These are phyloP conservation scores for Penicillium alfredii DNA, from an alignment of 495 filamentous ascomycete genomes.

Conservation along the genomic window DNA sequence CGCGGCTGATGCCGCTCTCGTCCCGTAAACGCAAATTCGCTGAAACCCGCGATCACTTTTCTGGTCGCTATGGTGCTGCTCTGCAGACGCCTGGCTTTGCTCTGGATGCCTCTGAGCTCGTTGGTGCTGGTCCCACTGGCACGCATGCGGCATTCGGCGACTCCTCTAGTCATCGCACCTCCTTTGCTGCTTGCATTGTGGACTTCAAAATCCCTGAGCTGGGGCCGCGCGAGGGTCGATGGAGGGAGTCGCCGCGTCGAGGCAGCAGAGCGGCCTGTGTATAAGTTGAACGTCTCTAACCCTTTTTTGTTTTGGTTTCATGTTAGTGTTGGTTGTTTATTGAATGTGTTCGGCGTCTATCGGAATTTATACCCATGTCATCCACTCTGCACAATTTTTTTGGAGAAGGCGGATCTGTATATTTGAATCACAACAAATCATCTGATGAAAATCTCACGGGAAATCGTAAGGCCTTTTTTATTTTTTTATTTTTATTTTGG, in stretches of 20 bases:
- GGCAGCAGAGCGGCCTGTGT: no score
- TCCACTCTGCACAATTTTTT: no score
- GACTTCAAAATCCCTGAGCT: conserved; percentile 38
- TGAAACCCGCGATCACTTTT: conserved; percentile 18
- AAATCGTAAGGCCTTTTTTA: no score
- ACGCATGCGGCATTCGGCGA: conserved; percentile 1
- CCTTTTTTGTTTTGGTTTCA: neutral
- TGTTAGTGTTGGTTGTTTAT: no score
- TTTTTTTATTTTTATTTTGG: no score
- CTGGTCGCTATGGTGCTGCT: conserved; percentile 19
- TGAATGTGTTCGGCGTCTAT: no score
- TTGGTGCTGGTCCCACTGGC: conserved; percentile 2
- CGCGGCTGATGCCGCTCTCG: conserved; percentile 1
- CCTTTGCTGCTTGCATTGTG: conserved; percentile 38
- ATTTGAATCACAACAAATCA: neutral
- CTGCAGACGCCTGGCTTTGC: conserved; percentile 11
- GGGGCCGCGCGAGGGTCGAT: conserved; percentile 17
- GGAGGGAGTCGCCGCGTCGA: no score
- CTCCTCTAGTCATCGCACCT: conserved; percentile 17
- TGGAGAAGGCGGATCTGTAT: no score
- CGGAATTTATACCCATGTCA: no score
- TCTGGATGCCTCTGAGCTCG: conserved; percentile 8
- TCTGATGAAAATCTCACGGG: no score
- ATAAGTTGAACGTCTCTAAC: no score
- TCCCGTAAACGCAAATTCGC: conserved; percentile 30